These are phyloP conservation scores for Akanthomyces uredinophilus DNA, from an alignment of 2,329 filamentous ascomycete genomes.

Conservation along the genomic window DNA sequence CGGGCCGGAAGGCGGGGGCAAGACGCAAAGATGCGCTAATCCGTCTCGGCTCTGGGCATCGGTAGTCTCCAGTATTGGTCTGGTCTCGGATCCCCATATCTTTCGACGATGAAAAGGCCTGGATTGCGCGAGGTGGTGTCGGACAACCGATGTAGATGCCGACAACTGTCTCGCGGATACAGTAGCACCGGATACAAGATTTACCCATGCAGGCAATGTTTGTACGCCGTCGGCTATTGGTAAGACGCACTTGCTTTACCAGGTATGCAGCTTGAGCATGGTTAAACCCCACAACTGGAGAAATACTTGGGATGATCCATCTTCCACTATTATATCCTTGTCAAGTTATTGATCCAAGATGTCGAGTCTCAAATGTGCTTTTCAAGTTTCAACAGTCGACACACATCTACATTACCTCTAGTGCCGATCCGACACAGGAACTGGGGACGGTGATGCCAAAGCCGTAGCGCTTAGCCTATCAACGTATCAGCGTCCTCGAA, in stretches of 20 bases:
- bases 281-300: too few relatives aligned
- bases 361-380: too few relatives aligned
- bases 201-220: not conserved
- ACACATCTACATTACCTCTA: not conserved
- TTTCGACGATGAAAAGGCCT: not conserved
- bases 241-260: not conserved
- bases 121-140: not conserved
- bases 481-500: not conserved
- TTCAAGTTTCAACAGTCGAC: not conserved
- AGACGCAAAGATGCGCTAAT: not conserved
- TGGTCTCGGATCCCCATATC: not conserved
- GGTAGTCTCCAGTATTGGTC: not conserved
- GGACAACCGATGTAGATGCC: not conserved
- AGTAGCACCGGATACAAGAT: constrained; percentile 1
- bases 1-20: not conserved
- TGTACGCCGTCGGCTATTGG: not conserved
- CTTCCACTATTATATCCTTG: too few relatives aligned
- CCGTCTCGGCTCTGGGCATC: not conserved
- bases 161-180: not conserved
- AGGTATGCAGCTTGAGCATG: too few relatives aligned
- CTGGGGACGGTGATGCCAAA: not conserved
- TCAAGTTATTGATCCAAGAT: too few relatives aligned
- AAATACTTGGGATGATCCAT: not conserved
- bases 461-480: not conserved
- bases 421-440: not conserved